These are phyloP conservation scores for Solanum pinnatisectum DNA, from an alignment of 257 asterid genomes.

Conservation along the genomic window DNA sequence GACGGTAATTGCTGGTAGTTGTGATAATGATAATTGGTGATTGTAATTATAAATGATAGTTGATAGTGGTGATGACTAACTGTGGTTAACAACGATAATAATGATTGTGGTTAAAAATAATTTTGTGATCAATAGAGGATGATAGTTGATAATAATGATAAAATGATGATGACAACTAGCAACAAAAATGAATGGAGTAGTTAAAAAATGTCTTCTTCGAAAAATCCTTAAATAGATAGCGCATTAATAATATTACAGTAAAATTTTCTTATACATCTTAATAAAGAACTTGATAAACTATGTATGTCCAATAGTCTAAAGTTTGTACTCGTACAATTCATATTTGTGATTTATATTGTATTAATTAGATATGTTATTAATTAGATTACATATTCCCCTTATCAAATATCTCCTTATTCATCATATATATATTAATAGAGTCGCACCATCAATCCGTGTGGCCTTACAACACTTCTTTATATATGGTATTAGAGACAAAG, in stretches of 20 bases:
- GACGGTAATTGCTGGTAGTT: neutral
- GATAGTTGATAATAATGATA: too few species aligned
- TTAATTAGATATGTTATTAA: too few species aligned
- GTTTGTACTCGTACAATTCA: neutral
- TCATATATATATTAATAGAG: too few species aligned
- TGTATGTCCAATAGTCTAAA: neutral
- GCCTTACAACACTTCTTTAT: neutral
- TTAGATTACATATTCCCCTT: neutral
- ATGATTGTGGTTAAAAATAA: neutral
- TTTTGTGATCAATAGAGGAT: too few species aligned
- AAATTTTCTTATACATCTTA: neutral
- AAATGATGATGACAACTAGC: rapidly evolving
- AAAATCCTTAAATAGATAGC: too few species aligned
- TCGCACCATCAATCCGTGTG: neutral
- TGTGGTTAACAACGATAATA: too few species aligned
- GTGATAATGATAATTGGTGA: neutral
- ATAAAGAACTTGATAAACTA: too few species aligned
- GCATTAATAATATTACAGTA: too few species aligned
- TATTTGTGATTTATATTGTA: neutral
- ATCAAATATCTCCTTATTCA: too few species aligned
- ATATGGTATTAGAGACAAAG: too few species aligned
- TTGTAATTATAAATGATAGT: too few species aligned
- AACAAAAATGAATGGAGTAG: neutral
- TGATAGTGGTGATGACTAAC: rapidly evolving
- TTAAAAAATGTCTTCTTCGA: neutral